Evolutionary conservation across 2,329 filamentous ascomycete genomes (phyloP), one percentile per base, ranked within the genome.

Genomic region (Colletotrichum orbiculare): DNA sequence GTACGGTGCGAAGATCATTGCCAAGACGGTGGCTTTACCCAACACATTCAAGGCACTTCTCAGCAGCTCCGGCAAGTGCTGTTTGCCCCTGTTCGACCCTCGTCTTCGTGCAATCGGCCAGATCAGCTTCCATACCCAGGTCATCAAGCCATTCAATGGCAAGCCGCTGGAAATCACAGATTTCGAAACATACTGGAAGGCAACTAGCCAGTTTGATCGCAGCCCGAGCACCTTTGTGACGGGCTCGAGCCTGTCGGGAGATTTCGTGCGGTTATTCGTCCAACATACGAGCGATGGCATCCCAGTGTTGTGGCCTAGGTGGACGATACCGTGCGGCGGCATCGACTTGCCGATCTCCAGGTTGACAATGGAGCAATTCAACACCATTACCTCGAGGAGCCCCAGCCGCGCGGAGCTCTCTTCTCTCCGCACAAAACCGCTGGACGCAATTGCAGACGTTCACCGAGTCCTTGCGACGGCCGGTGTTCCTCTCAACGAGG

Each of bases 141-240:
- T 98, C 34, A 96, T 99, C 76, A 97, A 97, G 73, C 96, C 96
- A 0, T 99, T 98, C 80, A 89, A 90, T 68, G 95, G 96, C 8
- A 91, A 94, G 66, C 94, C 96, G 4, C 83, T 99, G 25, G 96
- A 99, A 77, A 97, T 99, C 66, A 97, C 96, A 1, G 94, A 98
- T 73, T 99, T 98, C 72, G 96, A 97, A 68, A 98, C 96, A 0
- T 99, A 99, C 78, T 99, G 96, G 96, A 99, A 98, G 78, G 95
- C 95, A 0, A 99, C 96, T 1, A 97, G 94, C 73, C 94, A 97
- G 71, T 86, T 96, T 52, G 93, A 97, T 75, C 89, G 92, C 54
- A 92, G 94, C 50, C 91, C 91, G 33, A 96, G 87, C 73, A 92
- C 93, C 33, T 88, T 98, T 33, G 93, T 99, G 15, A 98, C 95